A percentile compares a stretch with the other conserved stretches of the same genome.
These are phyloP conservation scores for Fibroporia radiculosa DNA, from an alignment of 768 basidiomycete species.

Conservation along the genomic window DNA sequence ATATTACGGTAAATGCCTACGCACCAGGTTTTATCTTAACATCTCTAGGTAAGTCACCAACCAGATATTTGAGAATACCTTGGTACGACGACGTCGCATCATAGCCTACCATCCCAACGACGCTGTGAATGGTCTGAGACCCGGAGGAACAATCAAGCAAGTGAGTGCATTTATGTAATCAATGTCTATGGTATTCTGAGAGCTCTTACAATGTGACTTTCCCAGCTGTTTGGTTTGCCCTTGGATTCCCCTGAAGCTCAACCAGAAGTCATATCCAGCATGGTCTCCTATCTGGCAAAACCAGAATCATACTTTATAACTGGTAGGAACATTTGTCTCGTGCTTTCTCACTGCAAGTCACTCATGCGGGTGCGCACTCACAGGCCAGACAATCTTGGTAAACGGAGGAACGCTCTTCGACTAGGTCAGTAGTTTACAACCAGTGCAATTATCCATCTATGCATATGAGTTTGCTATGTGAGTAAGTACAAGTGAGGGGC, in stretches of 20 bases:
- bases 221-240: slow-evolving; percentile 2
- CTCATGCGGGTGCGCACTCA: not conserved
- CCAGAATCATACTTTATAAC: slow-evolving; percentile 16
- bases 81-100: not conserved
- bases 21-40: slow-evolving; percentile 20
- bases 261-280: slow-evolving; percentile 12
- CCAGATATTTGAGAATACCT: not conserved
- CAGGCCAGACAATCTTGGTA: slow-evolving; percentile 5
- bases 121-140: not conserved
- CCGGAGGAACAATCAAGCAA: slow-evolving; percentile 2
- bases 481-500: not conserved
- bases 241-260: not conserved
- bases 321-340: slow-evolving; percentile 4
- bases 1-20: slow-evolving; percentile 23
- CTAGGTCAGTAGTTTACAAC: not conserved
- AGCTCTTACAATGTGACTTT: no score
- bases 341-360: not conserved
- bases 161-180: not conserved
- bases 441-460: not conserved
- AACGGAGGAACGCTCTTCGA: slow-evolving; percentile 2
- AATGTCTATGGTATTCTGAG: no score
- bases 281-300: slow-evolving; percentile 17
- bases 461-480: not conserved
- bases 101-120: slow-evolving; percentile 6
- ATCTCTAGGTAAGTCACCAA: slow-evolving; percentile 3